A percentile compares a stretch with the other conserved stretches of the same genome.
Evolutionary conservation across 2,329 filamentous ascomycete genomes (phyloP).

Genomic region (Arthroderma uncinatum): DNA sequence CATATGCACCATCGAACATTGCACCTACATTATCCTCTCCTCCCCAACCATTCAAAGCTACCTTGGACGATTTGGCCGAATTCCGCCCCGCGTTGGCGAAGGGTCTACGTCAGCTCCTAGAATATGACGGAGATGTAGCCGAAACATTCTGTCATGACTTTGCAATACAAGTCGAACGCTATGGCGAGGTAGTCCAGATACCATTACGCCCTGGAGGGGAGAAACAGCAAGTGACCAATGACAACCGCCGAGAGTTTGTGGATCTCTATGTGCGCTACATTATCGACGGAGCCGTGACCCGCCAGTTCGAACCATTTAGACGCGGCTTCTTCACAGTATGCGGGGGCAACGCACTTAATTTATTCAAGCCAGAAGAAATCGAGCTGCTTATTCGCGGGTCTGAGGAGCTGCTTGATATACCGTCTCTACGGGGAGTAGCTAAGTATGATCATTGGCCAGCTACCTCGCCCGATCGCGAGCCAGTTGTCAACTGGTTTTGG

Average conservation of each 20-base stretch:
- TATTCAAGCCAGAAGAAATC: constrained; percentile 86
- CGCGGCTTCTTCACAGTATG: constrained; percentile 88
- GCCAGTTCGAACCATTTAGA: constrained; percentile 89
- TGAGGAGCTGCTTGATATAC: constrained; percentile 70
- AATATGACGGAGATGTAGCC: constrained; percentile 76
- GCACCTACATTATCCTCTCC: constrained; percentile 47
- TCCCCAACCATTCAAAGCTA: constrained; percentile 55
- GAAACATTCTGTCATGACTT: constrained; percentile 73
- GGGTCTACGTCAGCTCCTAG: constrained; percentile 64
- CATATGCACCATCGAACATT: constrained; percentile 55
- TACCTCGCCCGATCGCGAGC: constrained; percentile 45
- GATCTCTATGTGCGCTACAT: constrained; percentile 71
- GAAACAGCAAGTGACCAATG: constrained; percentile 64
- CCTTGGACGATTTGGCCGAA: constrained; percentile 70
- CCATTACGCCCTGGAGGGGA: constrained; percentile 67
- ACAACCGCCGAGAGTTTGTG: constrained; percentile 75
- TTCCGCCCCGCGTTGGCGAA: constrained; percentile 64
- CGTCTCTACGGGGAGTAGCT: constrained; percentile 62
- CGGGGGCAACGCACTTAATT: constrained; percentile 71
- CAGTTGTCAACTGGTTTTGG: constrained; percentile 80
- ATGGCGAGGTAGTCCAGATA: constrained; percentile 55
- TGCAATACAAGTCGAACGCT: constrained; percentile 63
- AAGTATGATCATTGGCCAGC: constrained; percentile 70
- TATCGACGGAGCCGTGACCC: constrained; percentile 62
- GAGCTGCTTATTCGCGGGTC: constrained; percentile 77